These are phyloP conservation scores for Odonthalia washingtoniensis DNA, from an alignment of 31 red algal species.

Conservation along the genomic window DNA sequence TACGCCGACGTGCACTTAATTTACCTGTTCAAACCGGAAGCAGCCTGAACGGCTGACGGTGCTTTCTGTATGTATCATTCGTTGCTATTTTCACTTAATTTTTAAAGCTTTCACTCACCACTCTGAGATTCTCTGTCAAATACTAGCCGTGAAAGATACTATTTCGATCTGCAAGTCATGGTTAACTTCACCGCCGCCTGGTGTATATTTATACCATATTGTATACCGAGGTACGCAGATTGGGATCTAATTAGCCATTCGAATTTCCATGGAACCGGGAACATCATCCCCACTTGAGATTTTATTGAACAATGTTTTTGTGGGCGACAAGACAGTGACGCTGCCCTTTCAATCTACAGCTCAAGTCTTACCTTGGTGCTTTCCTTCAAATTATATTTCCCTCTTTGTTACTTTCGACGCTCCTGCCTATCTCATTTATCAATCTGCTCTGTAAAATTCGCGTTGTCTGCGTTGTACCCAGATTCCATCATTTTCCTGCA, in stretches of 20 bases:
- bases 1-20: background rate
- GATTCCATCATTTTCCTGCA: no score
- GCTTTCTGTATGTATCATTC: background rate
- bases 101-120: background rate
- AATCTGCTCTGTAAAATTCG: no score
- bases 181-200: background rate
- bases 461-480: no score
- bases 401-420: background rate
- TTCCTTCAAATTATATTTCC: background rate
- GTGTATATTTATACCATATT: background rate
- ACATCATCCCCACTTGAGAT: background rate
- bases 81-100: background rate
- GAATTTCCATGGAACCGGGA: background rate
- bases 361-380: background rate
- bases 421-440: no score
- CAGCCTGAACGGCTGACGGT: background rate
- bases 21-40: background rate
- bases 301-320: background rate
- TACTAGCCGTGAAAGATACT: background rate
- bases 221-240: background rate
- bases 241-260: background rate
- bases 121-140: background rate
- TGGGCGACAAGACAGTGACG: background rate
- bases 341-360: background rate
- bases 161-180: background rate